Conservation (phyloP, 179 eudicot species). For the Corrigiola litoralis region DNA sequence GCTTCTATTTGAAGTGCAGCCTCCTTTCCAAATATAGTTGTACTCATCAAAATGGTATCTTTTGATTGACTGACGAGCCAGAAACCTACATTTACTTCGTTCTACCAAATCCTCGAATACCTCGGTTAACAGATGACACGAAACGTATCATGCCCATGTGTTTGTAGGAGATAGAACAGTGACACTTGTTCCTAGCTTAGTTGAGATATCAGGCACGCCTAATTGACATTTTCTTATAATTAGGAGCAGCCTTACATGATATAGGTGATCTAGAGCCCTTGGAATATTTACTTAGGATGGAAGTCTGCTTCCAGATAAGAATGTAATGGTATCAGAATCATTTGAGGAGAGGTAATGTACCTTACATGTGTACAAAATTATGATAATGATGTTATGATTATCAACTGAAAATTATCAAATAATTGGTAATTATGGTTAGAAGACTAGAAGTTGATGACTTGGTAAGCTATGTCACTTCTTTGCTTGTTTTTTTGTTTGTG, state of each 20-base stretch:
- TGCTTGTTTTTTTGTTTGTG: too few relatives aligned
- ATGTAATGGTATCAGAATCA: conserved; percentile 7
- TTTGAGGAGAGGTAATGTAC: conserved; percentile 14
- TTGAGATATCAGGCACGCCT: background rate
- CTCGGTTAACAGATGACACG: background rate
- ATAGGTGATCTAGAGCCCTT: background rate
- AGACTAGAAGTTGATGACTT: background rate
- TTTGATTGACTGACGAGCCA: conserved; percentile 6
- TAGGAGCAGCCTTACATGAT: background rate
- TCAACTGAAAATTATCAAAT: conserved; percentile 1
- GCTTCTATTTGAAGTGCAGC: conserved; percentile 4
- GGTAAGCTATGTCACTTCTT: too few relatives aligned
- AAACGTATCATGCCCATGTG: background rate
- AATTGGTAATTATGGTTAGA: background rate
- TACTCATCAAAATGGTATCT: conserved; percentile 7
- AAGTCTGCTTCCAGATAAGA: background rate
- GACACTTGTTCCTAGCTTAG: background rate
- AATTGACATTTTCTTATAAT: background rate
- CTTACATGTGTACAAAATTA: conserved; percentile 5
- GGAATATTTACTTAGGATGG: conserved; percentile 8
- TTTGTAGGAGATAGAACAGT: background rate
- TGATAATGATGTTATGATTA: conserved; percentile 21
- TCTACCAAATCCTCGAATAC: background rate
- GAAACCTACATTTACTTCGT: background rate
- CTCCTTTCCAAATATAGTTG: background rate